These are phyloP conservation scores for Gillenia trifoliata DNA, from an alignment of 306 rosid genomes.

Conservation along the genomic window DNA sequence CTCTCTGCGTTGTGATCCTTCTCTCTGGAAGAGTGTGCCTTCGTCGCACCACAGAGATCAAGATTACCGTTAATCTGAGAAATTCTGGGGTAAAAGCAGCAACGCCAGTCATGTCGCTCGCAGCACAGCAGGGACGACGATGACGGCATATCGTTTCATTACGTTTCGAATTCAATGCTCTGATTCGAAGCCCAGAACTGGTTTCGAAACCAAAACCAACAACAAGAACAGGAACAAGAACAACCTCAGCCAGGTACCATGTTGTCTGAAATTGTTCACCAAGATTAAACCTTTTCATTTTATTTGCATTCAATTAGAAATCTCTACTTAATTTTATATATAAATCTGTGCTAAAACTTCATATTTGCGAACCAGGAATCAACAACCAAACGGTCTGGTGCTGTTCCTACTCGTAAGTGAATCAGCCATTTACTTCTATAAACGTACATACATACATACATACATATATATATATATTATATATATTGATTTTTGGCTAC, in stretches of 20 bases:
- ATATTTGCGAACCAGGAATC: slow-evolving; percentile 44
- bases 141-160: slow-evolving; percentile 29
- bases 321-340: not conserved
- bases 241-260: slow-evolving; percentile 17
- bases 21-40: no score
- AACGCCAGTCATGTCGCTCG: slow-evolving; percentile 8
- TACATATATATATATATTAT: no score
- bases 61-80: not conserved
- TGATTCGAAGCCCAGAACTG: slow-evolving; percentile 54
- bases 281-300: not conserved
- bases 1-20: no score
- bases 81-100: not conserved
- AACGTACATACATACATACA: no score
- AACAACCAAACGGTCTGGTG: slow-evolving; percentile 35
- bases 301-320: no score
- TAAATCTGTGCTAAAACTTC: not conserved
- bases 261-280: not conserved
- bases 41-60: no score
- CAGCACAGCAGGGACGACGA: slow-evolving; percentile 16
- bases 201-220: slow-evolving; percentile 46
- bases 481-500: not conserved
- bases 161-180: slow-evolving; percentile 36
- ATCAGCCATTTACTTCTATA: not conserved
- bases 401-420: slow-evolving; percentile 51
- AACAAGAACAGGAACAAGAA: no score